Conservation (phyloP, 169 alveolate species). For the Theileria luwenshuni region DNA sequence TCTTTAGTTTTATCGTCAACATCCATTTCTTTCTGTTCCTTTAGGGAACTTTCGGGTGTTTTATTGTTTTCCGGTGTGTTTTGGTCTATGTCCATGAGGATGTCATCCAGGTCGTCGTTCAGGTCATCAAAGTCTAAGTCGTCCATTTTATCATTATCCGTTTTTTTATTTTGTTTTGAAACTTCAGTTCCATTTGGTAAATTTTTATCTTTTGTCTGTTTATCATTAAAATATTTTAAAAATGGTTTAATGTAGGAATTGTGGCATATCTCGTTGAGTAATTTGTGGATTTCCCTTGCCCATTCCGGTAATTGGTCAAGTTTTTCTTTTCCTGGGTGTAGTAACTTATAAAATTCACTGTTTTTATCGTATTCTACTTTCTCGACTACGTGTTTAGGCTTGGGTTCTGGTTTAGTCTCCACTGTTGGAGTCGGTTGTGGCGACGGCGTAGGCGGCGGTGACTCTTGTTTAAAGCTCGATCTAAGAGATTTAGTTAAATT, state of each 20-base stretch:
- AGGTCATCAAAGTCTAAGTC: not conserved
- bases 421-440: not conserved
- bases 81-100: not conserved
- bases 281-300: conserved; percentile 41
- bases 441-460: conserved; percentile 1
- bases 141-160: not conserved
- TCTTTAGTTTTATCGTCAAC: not conserved
- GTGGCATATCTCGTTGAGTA: conserved; percentile 38
- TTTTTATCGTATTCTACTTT: conserved; percentile 49
- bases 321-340: conserved; percentile 36
- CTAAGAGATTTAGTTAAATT: not conserved
- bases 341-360: conserved; percentile 26
- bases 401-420: conserved; percentile 15
- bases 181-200: not conserved
- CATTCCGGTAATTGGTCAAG: conserved; percentile 40
- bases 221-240: conserved; percentile 2
- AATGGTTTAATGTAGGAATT: conserved; percentile 30
- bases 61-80: not conserved
- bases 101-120: not conserved
- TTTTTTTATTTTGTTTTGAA: not conserved
- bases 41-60: too few species aligned
- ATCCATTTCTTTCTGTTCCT: not conserved
- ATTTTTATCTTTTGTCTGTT: not conserved
- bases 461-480: conserved; percentile 5
- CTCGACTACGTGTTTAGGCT: conserved; percentile 5